A percentile compares a stretch with the other conserved stretches of the same genome.
Conservation (phyloP, 768 basidiomycete genomes). For the Lactarius quietus region DNA sequence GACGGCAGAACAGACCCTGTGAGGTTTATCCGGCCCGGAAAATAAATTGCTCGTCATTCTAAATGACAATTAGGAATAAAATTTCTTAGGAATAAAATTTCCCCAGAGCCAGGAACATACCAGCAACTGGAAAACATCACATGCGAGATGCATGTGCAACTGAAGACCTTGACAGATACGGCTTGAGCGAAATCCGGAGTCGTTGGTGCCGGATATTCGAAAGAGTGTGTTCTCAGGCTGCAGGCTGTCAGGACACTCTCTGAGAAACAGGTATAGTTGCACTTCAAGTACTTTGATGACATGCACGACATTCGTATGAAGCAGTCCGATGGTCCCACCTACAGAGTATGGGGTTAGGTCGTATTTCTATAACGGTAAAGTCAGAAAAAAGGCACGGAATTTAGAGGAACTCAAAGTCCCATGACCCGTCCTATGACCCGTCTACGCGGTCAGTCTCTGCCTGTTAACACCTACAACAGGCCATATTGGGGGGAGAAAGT, state of each 20-base stretch:
- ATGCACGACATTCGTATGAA: background rate
- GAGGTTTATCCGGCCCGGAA: background rate
- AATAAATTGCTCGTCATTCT: background rate
- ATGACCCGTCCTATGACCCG: background rate
- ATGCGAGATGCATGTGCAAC: background rate
- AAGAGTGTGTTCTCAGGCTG: no score
- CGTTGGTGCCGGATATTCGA: background rate
- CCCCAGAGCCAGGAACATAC: background rate
- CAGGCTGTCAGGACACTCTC: background rate
- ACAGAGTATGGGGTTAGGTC: background rate
- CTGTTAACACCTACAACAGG: background rate
- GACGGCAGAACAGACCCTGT: background rate
- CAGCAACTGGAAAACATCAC: background rate
- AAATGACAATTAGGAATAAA: background rate
- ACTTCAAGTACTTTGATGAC: background rate
- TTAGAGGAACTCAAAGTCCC: background rate
- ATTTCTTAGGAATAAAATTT: background rate
- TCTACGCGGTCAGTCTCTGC: background rate
- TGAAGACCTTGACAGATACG: background rate
- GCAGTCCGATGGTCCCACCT: background rate
- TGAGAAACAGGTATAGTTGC: background rate
- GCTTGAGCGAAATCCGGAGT: conserved; percentile 2
- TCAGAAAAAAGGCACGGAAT: background rate
- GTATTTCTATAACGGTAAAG: background rate
- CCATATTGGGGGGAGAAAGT: background rate